phyloP scores from a whole-genome alignment of 2,329 filamentous ascomycete genomes.

The Alternaria sp. region DNA sequence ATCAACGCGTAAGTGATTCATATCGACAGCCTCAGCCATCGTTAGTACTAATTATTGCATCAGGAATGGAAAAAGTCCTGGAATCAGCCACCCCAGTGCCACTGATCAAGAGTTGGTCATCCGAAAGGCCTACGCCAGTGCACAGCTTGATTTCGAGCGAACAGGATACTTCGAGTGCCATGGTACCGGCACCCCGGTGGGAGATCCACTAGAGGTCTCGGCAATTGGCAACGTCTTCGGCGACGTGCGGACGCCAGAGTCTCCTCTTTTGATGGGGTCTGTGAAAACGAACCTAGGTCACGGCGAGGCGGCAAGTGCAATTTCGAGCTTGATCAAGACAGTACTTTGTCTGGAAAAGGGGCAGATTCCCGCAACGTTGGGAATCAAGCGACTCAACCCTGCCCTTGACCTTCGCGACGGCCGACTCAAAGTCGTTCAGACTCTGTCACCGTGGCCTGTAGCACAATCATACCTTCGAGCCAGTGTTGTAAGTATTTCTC shows the following conservation, averaged over 20 bases:
- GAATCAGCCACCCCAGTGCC: no score
- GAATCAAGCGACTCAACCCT: constrained; percentile 28
- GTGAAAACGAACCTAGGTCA: constrained; percentile 49
- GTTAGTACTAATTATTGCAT: no score
- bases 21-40: no score
- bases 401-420: constrained; percentile 13
- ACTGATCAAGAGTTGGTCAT: no score
- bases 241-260: neutral
- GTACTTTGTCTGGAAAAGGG: constrained; percentile 35
- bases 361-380: constrained; percentile 36
- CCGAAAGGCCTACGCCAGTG: no score
- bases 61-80: no score
- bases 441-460: constrained; percentile 21
- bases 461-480: neutral
- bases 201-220: constrained; percentile 38
- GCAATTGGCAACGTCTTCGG: constrained; percentile 26
- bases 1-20: no score
- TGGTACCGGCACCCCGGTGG: constrained; percentile 38
- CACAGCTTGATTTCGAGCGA: no score
- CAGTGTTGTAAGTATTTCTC: constrained; percentile 10
- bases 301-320: constrained; percentile 34
- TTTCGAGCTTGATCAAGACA: constrained; percentile 42
- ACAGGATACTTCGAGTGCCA: constrained; percentile 14
- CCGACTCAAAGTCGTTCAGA: constrained; percentile 12
- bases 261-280: constrained; percentile 33